These are phyloP conservation scores for Uronychia setigera DNA, from an alignment of 73 alveolate genomes.

Conservation along the genomic window DNA sequence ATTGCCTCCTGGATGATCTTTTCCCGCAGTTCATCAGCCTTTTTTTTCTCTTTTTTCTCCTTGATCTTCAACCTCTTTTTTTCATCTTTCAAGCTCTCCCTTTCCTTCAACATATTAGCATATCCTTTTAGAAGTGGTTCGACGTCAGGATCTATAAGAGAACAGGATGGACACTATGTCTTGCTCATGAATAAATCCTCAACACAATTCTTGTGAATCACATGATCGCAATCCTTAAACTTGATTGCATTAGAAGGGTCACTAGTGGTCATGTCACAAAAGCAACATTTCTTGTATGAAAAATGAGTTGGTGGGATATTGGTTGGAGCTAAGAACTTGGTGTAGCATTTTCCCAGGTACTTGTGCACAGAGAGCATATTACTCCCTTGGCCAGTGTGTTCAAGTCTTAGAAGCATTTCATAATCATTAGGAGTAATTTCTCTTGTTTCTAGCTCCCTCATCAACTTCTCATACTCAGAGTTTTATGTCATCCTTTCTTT, in stretches of 20 bases:
- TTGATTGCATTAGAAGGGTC: slow-evolving; percentile 12
- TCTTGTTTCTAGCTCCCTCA: slow-evolving; percentile 22
- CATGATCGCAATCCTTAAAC: slow-evolving; percentile 19
- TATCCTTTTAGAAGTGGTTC: slow-evolving; percentile 19
- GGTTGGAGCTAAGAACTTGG: slow-evolving; percentile 16
- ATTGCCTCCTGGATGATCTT: slow-evolving; percentile 13
- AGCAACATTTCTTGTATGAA: not conserved
- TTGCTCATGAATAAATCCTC: slow-evolving; percentile 44
- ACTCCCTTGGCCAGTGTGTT: not conserved
- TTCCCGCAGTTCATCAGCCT: not conserved
- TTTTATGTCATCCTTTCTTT: not conserved
- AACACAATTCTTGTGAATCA: slow-evolving; percentile 23
- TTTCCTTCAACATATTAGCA: not conserved
- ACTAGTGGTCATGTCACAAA: slow-evolving; percentile 11
- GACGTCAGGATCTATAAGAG: too few species aligned
- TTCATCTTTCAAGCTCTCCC: not conserved
- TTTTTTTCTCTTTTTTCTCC: slow-evolving; percentile 14
- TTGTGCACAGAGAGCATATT: slow-evolving; percentile 4
- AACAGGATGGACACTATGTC: slow-evolving; percentile 19
- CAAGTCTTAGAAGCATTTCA: slow-evolving; percentile 24
- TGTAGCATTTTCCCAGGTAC: slow-evolving; percentile 8
- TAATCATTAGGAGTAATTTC: slow-evolving; percentile 49
- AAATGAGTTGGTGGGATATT: not conserved
- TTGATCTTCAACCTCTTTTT: slow-evolving; percentile 12
- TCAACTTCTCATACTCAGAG: slow-evolving; percentile 18